phyloP scores from a whole-genome alignment of 352 stramenopile genomes.

The Globisporangium iwayamae region DNA sequence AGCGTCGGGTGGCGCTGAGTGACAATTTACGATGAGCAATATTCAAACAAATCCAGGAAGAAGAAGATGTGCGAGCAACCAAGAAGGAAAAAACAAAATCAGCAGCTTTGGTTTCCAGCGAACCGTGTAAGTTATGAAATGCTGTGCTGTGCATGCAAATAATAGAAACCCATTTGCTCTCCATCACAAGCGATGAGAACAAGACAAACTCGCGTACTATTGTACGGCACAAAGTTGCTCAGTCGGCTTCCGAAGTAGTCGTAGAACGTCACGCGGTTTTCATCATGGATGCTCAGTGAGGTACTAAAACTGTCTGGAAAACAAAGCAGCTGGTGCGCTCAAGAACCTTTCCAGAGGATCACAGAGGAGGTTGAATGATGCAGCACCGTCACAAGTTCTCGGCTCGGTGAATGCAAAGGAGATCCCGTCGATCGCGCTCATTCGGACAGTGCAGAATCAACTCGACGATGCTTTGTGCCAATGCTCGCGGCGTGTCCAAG shows the following conservation, averaged over 20 bases:
- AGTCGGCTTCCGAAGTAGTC: neutral
- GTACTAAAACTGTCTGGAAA: too few relatives aligned
- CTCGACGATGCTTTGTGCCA: neutral
- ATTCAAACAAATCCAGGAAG: neutral
- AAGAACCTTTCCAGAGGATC: too few relatives aligned
- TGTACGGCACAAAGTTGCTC: neutral
- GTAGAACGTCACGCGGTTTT: neutral
- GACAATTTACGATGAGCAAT: neutral
- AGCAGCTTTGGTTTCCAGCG: neutral
- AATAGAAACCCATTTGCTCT: conserved; percentile 4
- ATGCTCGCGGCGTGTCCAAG: neutral
- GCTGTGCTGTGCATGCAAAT: neutral
- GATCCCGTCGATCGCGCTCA: too few relatives aligned
- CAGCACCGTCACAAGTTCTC: too few relatives aligned
- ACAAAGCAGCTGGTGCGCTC: too few relatives aligned
- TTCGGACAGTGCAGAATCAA: neutral
- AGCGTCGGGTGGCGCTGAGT: conserved; percentile 56
- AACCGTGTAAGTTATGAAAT: conserved; percentile 8
- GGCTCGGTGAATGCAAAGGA: too few relatives aligned
- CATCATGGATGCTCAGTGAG: too few relatives aligned
- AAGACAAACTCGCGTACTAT: neutral
- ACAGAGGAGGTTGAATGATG: neutral
- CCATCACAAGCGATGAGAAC: neutral
- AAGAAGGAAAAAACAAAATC: neutral
- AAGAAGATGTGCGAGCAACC: neutral